Evolutionary conservation across 2,329 filamentous ascomycete species (phyloP), one percentile per base, ranked within the genome.

Genomic region (Cryphonectria japonica): DNA sequence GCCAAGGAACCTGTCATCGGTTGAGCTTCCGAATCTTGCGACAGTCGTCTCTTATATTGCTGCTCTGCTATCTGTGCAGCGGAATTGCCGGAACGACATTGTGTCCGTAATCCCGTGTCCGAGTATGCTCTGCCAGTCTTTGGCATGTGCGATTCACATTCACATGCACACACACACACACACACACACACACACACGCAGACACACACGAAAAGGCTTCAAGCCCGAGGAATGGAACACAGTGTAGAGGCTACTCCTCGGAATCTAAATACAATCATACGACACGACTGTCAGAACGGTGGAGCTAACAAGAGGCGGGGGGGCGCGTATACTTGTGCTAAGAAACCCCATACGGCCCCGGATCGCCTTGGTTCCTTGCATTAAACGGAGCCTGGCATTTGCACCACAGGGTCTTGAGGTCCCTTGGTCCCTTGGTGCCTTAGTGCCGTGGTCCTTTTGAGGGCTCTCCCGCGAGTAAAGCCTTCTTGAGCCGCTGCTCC

Each of bases 331-430:
- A 29, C 11, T 8, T 22, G 19, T 4, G 19, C 34, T 34, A 7
- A 19, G 8, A 39, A 34, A 34, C 34, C 34, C 34, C 32, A 39
- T 41, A 3, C 32, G 37, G 37, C 60, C 60, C 60, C 60, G 60
- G 60, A 62, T 62, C 60, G 34, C 37, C 60, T 13, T 37, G 34
- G 34, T 62, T 62, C 34, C 29, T 62, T 62, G 34, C 34, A 62
- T 59, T 32, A 14, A 19, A 32, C 19, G 54, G 54, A 13, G 29
- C 6, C 34, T 39, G 46, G 19, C 16, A 39, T 32, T 41, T 13
- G 14, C 60, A 41, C 19, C 60, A 39, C 34, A 62, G 60, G 37
- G 60, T 62, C 60, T 19, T 41, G 5, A 26, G 37, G 34, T 19
- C 60, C 34, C 22, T 32, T 50, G 8, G 54, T 34, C 34, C 34